Conservation (phyloP, 805 yeast species). For the Cyberlindnera sargentensis region DNA sequence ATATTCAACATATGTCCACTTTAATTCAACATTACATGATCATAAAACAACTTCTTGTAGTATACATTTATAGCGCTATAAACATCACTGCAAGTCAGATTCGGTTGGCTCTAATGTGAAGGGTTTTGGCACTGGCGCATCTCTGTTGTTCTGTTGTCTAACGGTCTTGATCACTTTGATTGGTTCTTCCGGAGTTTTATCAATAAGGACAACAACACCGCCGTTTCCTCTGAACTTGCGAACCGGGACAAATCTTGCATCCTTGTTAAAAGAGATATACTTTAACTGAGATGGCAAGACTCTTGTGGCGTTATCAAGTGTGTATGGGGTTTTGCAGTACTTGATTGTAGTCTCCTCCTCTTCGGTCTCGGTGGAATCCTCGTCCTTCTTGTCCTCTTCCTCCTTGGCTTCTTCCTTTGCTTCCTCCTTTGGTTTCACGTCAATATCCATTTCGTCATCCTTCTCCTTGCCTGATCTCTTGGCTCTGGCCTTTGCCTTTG, state of each 20-base stretch:
- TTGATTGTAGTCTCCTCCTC: constrained; percentile 34
- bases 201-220: constrained; percentile 69
- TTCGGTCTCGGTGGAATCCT: constrained; percentile 5
- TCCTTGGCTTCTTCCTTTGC: constrained; percentile 20
- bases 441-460: constrained; percentile 41
- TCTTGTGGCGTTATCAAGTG: constrained; percentile 73
- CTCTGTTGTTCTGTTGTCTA: constrained; percentile 67
- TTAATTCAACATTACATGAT: background rate
- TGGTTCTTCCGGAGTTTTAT: constrained; percentile 53
- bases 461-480: constrained; percentile 50
- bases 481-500: constrained; percentile 89
- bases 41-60: background rate
- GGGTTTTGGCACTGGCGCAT: constrained; percentile 69
- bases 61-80: background rate
- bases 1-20: constrained; percentile 14
- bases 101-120: constrained; percentile 41
- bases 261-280: constrained; percentile 70
- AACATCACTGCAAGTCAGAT: constrained; percentile 1
- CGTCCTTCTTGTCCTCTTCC: constrained; percentile 19
- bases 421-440: constrained; percentile 27
- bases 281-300: constrained; percentile 86
- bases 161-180: constrained; percentile 71
- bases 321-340: constrained; percentile 59
- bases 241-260: constrained; percentile 74
- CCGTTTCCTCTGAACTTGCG: constrained; percentile 63